Base-by-base conservation (phyloP, 202 grass and related monocot genomes). In the Carex sylvatica region DNA sequence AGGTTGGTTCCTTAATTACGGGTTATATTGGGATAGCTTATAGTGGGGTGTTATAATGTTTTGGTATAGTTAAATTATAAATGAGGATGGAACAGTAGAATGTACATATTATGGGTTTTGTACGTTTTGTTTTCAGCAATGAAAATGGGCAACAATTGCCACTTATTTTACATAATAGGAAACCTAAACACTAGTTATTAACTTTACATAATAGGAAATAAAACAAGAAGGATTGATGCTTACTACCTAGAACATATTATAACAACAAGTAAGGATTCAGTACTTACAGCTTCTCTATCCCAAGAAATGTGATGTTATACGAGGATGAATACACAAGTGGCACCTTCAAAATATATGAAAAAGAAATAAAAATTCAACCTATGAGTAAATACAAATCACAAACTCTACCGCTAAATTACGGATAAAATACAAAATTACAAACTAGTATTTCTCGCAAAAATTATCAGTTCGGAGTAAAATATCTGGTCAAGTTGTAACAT, bases 261-360 rank as follows among this genome's bases (percentile, higher is more conserved):
- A 76, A 76, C 26, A 15, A 66, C 0, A 65, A 67, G 8, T 11
- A 52, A 67, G 62, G 24, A 82, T 81, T 19, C 52, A 80, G 40
- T 58, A 26, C 86, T 95, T 89, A 98, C 95, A 98, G 23, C 71
- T 98, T 98, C 92, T 98, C 92, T 18, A 98, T 88, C 13, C 91
- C 89, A 14, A 93, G 71, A 88, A 95, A 93, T 67, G 95, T 53
- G 87, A 98, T 90, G 80, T 98, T 80, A 90, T 95, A 98, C 1
- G 89, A 84, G 44, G 87, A 60, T 64, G 92, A 98, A 84, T 95
- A 98, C 47, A 93, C 83, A 73, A 98, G 70, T 52, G 89, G 95
- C 65, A 81, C 92, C 92, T 92, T 83, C 23, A 24, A 89, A 69
- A 36, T 83, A 74, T 72, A 31, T 80, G 74, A 14, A 22, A 30